phyloP scores from a whole-genome alignment of 495 filamentous ascomycete genomes.

The Astrocystis sublimbata region DNA sequence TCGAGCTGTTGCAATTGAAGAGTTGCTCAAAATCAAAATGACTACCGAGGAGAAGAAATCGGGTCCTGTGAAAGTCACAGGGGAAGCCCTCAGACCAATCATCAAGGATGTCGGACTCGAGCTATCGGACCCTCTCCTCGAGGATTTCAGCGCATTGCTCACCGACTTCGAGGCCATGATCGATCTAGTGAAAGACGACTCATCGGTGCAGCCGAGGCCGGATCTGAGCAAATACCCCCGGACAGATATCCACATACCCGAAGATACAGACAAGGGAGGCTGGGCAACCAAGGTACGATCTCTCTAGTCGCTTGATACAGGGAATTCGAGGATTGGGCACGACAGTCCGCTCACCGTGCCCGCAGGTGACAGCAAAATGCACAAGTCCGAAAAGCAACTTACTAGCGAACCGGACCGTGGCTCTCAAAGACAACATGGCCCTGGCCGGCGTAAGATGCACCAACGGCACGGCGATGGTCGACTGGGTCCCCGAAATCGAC shows the following conservation, averaged over 20 bases:
- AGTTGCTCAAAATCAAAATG: slow-evolving; percentile 19
- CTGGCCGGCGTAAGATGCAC: slow-evolving; percentile 39
- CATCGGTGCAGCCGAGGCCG: slow-evolving; percentile 23
- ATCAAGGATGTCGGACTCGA: slow-evolving; percentile 26
- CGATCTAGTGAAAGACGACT: slow-evolving; percentile 25
- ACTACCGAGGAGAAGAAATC: slow-evolving; percentile 11
- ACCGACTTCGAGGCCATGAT: slow-evolving; percentile 24
- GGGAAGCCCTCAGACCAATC: slow-evolving; percentile 22
- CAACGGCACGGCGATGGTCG: slow-evolving; percentile 39
- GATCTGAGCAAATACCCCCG: slow-evolving; percentile 31
- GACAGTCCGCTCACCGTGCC: not conserved
- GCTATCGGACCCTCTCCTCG: slow-evolving; percentile 18
- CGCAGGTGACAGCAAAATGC: slow-evolving; percentile 30
- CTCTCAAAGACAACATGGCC: slow-evolving; percentile 43
- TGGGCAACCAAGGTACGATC: slow-evolving; percentile 33
- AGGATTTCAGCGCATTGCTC: slow-evolving; percentile 23
- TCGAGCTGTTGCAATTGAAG: too few species aligned
- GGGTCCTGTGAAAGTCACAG: slow-evolving; percentile 1
- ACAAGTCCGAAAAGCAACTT: slow-evolving; percentile 30
- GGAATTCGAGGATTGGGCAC: slow-evolving; percentile 6
- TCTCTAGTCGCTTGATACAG: not conserved
- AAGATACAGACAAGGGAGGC: slow-evolving; percentile 28
- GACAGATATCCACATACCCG: slow-evolving; percentile 30
- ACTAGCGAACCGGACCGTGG: slow-evolving; percentile 35
- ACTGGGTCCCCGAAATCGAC: slow-evolving; percentile 39